phyloP scores from a whole-genome alignment of 306 rosid genomes.

The Vigna angularis region DNA sequence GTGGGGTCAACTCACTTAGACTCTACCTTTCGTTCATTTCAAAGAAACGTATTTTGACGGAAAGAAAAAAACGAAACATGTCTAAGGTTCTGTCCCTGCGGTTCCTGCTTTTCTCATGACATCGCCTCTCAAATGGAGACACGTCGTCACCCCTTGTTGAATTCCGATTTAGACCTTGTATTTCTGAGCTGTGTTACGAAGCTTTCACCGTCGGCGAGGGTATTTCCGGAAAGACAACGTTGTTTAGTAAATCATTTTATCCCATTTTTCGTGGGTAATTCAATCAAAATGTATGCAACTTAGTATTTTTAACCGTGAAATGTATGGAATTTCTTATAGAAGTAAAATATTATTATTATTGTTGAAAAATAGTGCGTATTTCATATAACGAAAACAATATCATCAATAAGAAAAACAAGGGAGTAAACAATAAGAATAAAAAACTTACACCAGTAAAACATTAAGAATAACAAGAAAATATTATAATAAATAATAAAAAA shows the following conservation, averaged over 20 bases:
- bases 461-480: no score
- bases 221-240: constrained; percentile 6
- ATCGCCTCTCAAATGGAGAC: background rate
- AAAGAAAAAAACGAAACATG: background rate
- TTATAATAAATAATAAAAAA: no score
- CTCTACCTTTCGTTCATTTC: background rate
- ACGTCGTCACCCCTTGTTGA: constrained; percentile 7
- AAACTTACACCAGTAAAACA: no score
- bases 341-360: no score
- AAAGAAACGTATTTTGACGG: constrained; percentile 40
- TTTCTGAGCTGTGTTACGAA: background rate
- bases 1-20: constrained; percentile 35
- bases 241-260: background rate
- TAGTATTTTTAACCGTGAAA: no score
- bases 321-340: no score
- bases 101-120: constrained; percentile 14
- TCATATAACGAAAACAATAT: no score
- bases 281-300: no score
- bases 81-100: background rate
- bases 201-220: constrained; percentile 38
- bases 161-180: background rate
- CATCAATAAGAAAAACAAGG: no score
- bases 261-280: no score
- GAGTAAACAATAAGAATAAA: no score
- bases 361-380: no score